Percentiles rank a stretch among this genome's conserved stretches.
Evolutionary conservation across 495 filamentous ascomycete species (phyloP).

Genomic region (Podospora fimiseda): DNA sequence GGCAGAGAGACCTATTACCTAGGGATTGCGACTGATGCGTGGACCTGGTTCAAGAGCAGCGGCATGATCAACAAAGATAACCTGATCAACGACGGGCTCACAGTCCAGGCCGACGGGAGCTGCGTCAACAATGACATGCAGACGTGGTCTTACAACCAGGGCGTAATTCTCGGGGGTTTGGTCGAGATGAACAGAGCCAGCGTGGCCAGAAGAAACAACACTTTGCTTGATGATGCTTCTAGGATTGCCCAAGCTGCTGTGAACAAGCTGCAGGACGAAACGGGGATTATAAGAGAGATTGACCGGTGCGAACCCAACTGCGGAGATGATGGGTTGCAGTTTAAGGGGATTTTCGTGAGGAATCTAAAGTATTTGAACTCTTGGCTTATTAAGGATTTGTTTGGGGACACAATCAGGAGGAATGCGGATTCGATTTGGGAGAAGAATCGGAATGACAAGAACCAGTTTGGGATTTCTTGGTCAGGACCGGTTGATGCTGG

Average conservation of each 20-base stretch:
- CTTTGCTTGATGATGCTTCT: conserved; percentile 51
- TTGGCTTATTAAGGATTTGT: conserved; percentile 44
- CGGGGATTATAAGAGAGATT: conserved; percentile 59
- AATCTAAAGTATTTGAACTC: conserved; percentile 56
- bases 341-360: conserved; percentile 75
- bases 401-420: conserved; percentile 48
- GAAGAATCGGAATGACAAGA: conserved; percentile 47
- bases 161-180: conserved; percentile 66
- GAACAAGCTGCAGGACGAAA: conserved; percentile 41
- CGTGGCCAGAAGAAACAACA: conserved; percentile 44
- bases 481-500: conserved; percentile 51
- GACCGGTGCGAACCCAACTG: conserved; percentile 55
- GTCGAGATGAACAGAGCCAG: conserved; percentile 57
- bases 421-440: conserved; percentile 65
- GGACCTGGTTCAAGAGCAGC: conserved; percentile 61
- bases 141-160: conserved; percentile 77
- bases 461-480: conserved; percentile 54
- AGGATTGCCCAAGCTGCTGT: conserved; percentile 62
- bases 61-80: conserved; percentile 61
- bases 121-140: conserved; percentile 61
- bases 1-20: conserved; percentile 46
- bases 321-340: conserved; percentile 57
- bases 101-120: conserved; percentile 28
- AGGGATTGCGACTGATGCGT: conserved; percentile 49
- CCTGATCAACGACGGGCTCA: conserved; percentile 66